phyloP scores from a whole-genome alignment of 495 filamentous ascomycete genomes.

The Penicillium goetzii region DNA sequence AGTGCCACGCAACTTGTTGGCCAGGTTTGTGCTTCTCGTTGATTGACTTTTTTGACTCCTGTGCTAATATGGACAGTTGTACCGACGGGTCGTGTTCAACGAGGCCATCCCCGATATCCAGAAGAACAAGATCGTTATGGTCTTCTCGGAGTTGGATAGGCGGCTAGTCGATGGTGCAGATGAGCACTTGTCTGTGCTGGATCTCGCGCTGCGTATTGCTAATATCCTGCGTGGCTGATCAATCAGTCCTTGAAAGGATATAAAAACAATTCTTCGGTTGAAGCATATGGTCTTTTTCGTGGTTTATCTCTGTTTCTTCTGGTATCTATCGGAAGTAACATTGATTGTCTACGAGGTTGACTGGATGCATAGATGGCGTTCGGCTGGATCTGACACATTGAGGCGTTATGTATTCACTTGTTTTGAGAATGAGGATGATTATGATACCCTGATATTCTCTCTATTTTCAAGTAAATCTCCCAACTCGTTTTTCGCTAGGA shows the following conservation, averaged over 20 bases:
- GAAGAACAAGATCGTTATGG: slow-evolving; percentile 86
- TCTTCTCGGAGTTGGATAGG: slow-evolving; percentile 94
- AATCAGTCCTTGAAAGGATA: background rate
- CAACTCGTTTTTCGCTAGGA: too few relatives aligned
- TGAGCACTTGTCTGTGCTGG: slow-evolving; percentile 88
- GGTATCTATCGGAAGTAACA: background rate
- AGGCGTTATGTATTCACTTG: slow-evolving; percentile 31
- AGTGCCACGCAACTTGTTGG: slow-evolving; percentile 86
- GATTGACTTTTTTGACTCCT: background rate
- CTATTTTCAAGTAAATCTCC: background rate
- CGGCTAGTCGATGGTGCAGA: slow-evolving; percentile 96
- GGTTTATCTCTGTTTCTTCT: background rate
- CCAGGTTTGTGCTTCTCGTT: slow-evolving; percentile 58
- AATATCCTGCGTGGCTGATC: slow-evolving; percentile 62
- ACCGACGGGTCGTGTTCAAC: slow-evolving; percentile 79
- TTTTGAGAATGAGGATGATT: slow-evolving; percentile 27
- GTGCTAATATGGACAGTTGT: slow-evolving; percentile 60
- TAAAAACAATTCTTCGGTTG: background rate
- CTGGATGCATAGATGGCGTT: slow-evolving; percentile 7
- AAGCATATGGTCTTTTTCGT: slow-evolving; percentile 3
- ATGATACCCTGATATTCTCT: slow-evolving; percentile 29
- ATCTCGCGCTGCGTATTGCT: slow-evolving; percentile 79
- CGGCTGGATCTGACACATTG: slow-evolving; percentile 10
- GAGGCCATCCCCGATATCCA: slow-evolving; percentile 79
- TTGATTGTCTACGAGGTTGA: background rate